phyloP scores from a whole-genome alignment of 2,329 filamentous ascomycete species.

The Myriosclerotinia scirpicola region DNA sequence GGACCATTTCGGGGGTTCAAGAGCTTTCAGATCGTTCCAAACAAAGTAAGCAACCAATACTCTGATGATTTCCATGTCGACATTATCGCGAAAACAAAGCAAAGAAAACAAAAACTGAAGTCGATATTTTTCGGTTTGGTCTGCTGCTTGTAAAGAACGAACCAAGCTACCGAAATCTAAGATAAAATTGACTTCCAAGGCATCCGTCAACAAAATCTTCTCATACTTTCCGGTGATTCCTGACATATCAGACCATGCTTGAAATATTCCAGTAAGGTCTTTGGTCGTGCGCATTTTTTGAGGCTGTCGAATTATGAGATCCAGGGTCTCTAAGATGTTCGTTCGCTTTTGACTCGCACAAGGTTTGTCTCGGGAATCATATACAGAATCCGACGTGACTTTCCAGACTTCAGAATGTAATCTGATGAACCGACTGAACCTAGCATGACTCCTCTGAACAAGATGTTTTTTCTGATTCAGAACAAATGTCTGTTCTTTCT shows the following conservation, averaged over 20 bases:
- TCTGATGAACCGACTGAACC: no score
- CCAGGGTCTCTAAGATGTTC: constrained; percentile 35
- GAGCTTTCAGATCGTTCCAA: constrained; percentile 43
- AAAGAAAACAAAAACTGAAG: constrained; percentile 50
- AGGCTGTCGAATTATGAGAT: constrained; percentile 35
- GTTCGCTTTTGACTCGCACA: constrained; percentile 11
- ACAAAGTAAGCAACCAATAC: constrained; percentile 49
- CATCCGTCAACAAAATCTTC: constrained; percentile 44
- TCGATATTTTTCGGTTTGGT: constrained; percentile 37
- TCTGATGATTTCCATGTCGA: constrained; percentile 46
- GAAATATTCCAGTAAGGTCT: constrained; percentile 37
- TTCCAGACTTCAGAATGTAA: no score
- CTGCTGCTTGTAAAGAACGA: constrained; percentile 40
- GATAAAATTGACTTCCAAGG: constrained; percentile 43
- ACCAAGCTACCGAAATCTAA: constrained; percentile 48
- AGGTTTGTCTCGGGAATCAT: constrained; percentile 28
- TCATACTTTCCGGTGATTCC: constrained; percentile 42
- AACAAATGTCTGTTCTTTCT: not conserved
- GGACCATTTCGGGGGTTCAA: constrained; percentile 43
- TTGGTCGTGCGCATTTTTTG: constrained; percentile 32
- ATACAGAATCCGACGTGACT: constrained; percentile 4
- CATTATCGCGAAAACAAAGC: constrained; percentile 45
- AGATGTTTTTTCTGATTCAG: no score
- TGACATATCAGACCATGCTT: constrained; percentile 42
- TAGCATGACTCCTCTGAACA: no score